Percentiles rank a stretch among this genome's conserved stretches.
Evolutionary conservation across 164 flowering plant genomes (phyloP).

Genomic region (Umbilicus rupestris): DNA sequence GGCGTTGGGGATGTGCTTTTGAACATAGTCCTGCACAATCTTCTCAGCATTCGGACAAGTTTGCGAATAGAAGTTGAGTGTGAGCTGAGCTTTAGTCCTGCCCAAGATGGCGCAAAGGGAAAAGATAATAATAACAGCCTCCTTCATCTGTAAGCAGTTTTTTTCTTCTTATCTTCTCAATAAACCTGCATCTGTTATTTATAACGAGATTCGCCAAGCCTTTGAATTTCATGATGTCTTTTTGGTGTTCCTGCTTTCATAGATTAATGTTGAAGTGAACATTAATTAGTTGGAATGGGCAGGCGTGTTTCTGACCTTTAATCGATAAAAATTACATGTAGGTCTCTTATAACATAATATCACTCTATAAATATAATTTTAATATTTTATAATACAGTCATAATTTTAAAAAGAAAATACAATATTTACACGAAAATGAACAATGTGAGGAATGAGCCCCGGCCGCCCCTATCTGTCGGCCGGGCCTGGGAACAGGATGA

Average conservation of each 20-base stretch:
- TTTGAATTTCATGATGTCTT: neutral
- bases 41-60: conserved; percentile 29
- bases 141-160: neutral
- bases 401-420: no score
- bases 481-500: no score
- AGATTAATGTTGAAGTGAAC: neutral
- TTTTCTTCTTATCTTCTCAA: neutral
- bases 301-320: no score
- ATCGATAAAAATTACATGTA: no score
- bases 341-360: no score
- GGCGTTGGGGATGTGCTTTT: conserved; percentile 15
- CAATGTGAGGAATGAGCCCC: no score
- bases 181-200: neutral
- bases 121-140: neutral
- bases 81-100: conserved; percentile 16
- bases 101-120: neutral
- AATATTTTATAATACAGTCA: no score
- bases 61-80: conserved; percentile 21
- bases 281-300: neutral
- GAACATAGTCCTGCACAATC: conserved; percentile 15
- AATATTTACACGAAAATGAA: no score
- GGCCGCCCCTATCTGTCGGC: no score
- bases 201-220: neutral
- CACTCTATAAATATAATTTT: no score
- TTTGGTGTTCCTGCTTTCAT: neutral